phyloP scores from a whole-genome alignment of 192 early-diverging fungal genomes.

The Coemansia sp. region DNA sequence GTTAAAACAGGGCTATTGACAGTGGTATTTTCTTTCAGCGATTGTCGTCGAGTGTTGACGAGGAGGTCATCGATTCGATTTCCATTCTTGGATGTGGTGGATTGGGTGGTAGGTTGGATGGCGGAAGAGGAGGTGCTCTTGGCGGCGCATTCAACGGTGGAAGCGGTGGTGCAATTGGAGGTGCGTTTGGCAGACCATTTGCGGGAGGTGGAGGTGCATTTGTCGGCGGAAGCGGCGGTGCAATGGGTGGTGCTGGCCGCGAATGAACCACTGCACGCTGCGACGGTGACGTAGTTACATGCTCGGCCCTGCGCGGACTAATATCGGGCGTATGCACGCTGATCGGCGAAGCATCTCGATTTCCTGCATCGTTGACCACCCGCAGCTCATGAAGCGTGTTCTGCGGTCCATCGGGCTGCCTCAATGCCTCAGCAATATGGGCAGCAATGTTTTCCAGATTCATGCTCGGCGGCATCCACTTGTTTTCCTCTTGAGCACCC shows the following conservation, averaged over 20 bases:
- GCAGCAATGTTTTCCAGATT: conserved; percentile 41
- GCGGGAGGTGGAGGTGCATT: too few relatives aligned
- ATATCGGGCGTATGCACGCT: conserved; percentile 16
- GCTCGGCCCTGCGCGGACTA: conserved; percentile 30
- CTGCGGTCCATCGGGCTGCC: conserved; percentile 13
- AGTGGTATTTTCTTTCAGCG: too few relatives aligned
- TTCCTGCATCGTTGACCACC: not conserved
- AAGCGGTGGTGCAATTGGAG: too few relatives aligned
- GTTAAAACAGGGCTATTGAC: too few relatives aligned
- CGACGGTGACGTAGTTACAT: conserved; percentile 17
- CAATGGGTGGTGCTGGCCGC: not conserved
- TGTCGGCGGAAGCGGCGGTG: too few relatives aligned
- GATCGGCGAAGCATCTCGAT: conserved; percentile 1
- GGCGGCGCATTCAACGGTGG: too few relatives aligned
- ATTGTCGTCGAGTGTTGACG: conserved; percentile 1
- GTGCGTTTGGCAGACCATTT: too few relatives aligned
- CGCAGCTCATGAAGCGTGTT: conserved; percentile 4
- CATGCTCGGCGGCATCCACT: conserved; percentile 28
- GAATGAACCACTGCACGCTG: conserved; percentile 24
- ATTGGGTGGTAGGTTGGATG: not conserved
- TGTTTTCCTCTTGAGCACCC: not conserved
- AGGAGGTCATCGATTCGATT: not conserved
- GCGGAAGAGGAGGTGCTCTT: too few relatives aligned
- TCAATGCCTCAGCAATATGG: conserved; percentile 34
- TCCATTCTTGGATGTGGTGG: not conserved